A percentile compares a stretch with the other conserved stretches of the same genome.
These are phyloP conservation scores for Ciborinia camelliae DNA, from an alignment of 2,329 filamentous ascomycete genomes.

Conservation along the genomic window DNA sequence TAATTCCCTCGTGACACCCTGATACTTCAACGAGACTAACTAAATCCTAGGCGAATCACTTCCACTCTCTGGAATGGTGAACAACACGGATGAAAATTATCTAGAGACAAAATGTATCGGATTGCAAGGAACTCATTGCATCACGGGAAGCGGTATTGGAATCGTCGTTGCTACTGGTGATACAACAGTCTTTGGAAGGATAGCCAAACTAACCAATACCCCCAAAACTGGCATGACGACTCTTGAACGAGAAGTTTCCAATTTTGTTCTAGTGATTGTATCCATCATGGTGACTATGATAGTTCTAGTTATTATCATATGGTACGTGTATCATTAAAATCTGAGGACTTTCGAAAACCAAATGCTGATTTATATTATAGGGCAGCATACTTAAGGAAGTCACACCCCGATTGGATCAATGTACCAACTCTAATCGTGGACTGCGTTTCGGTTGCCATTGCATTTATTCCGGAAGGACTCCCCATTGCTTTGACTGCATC, in stretches of 20 bases:
- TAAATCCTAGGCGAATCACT: constrained; percentile 51
- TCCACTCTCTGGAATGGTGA: constrained; percentile 58
- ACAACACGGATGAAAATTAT: constrained; percentile 67
- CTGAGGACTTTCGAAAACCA: too few relatives aligned
- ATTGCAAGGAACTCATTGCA: constrained; percentile 71
- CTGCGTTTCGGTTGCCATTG: constrained; percentile 46
- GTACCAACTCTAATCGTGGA: constrained; percentile 66
- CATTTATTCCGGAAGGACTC: constrained; percentile 71
- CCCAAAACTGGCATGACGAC: constrained; percentile 64
- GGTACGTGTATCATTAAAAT: background rate
- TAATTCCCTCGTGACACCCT: background rate
- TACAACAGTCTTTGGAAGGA: constrained; percentile 69
- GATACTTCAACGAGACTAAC: background rate
- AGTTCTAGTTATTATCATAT: constrained; percentile 52
- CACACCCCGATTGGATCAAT: constrained; percentile 66
- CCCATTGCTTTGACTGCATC: constrained; percentile 66
- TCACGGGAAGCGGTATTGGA: constrained; percentile 61
- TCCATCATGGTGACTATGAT: constrained; percentile 63
- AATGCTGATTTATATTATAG: constrained; percentile 47
- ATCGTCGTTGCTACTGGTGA: constrained; percentile 69
- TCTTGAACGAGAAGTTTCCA: constrained; percentile 66
- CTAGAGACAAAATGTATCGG: constrained; percentile 73
- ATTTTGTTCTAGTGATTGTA: constrained; percentile 68
- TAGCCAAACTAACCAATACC: constrained; percentile 66
- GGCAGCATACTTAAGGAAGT: constrained; percentile 62